Base-by-base conservation (phyloP, 1,284 basidiomycete species). In the Moniliella sp. region DNA sequence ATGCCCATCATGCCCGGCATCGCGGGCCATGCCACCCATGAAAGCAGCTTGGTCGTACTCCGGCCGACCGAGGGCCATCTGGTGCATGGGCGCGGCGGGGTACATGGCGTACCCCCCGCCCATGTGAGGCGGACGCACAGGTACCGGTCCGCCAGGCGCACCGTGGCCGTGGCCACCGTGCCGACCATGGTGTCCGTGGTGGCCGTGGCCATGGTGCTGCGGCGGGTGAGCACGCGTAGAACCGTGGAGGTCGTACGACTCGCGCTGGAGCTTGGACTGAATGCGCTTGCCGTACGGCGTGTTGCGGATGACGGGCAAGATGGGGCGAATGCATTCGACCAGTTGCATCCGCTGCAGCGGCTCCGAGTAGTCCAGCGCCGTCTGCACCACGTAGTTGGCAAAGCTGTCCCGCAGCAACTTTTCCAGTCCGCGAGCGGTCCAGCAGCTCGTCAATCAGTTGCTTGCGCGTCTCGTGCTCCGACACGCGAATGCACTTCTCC, bases 401-500 rank as follows among this genome's bases (percentile, higher is more conserved):
- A 56, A 59, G 25, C 49, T 51, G 39, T 99, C 70, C 13, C 88
- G 74, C 42, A 97, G 66, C 27, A 99, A 68, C 63, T 94, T 93
- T 66, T 99, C 91, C 29, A 99, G 67, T 40, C n/a, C 84, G 76
- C 29, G 79, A 77, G 42, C 86, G 78, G 64, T 93, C 91, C 38
- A 94, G 70, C 32, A 97, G 69, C 64, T 99, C 91, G 50, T 84
- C 81, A 42, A 99, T 86, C 42, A 99, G 71, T 61, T 83, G 73
- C 66, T 91, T 91, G 39, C 91, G 75, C 27, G 86, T 82, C 56
- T 65, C 77, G 39, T 83, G 81, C 63, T 94, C 86, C 31, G 91
- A 86, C 31, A 97, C 91, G 32, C 91, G 84, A 55, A 99, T 73
- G 63, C 91, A 99, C 79, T 86, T 84, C 63, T 83, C 80, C 47